Percentiles rank a stretch among this genome's conserved stretches.
phyloP scores from a whole-genome alignment of 2,329 filamentous ascomycete genomes.

The Penicillium sp. region DNA sequence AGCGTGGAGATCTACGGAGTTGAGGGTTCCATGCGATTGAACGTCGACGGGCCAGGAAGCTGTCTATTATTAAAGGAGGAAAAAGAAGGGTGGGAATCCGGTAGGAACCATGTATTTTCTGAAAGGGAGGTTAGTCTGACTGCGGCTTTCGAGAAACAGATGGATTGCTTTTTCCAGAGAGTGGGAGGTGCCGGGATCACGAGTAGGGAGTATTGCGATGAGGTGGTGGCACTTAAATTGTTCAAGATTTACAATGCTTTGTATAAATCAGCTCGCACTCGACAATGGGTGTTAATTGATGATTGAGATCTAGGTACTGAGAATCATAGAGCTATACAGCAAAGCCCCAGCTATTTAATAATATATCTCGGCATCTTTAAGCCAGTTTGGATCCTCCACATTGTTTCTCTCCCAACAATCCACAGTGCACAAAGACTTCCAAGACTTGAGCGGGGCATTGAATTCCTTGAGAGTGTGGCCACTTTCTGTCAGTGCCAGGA shows the following conservation, averaged over 20 bases:
- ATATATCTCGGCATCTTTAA: neutral
- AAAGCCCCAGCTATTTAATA: neutral
- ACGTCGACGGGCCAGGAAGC: neutral
- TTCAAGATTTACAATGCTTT: neutral
- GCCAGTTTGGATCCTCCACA: neutral
- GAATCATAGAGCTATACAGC: too few relatives aligned
- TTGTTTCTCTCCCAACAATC: neutral
- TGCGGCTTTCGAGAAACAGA: neutral
- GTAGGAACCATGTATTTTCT: neutral
- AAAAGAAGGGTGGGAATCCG: neutral
- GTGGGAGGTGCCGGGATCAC: neutral
- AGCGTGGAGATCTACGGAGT: constrained; percentile 3
- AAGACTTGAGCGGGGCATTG: neutral
- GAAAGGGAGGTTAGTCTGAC: neutral
- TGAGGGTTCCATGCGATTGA: neutral
- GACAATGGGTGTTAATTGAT: neutral
- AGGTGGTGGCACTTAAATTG: neutral
- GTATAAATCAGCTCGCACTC: neutral
- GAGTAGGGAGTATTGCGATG: neutral
- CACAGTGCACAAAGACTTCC: neutral
- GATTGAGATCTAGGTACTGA: too few relatives aligned
- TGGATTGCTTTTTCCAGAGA: neutral
- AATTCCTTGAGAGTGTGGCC: neutral
- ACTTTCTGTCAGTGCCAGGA: neutral
- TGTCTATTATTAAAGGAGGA: neutral